A percentile compares a stretch with the other conserved stretches of the same genome.
Evolutionary conservation across 129 eudicot species (phyloP).

Genomic region (Daucus carota): DNA sequence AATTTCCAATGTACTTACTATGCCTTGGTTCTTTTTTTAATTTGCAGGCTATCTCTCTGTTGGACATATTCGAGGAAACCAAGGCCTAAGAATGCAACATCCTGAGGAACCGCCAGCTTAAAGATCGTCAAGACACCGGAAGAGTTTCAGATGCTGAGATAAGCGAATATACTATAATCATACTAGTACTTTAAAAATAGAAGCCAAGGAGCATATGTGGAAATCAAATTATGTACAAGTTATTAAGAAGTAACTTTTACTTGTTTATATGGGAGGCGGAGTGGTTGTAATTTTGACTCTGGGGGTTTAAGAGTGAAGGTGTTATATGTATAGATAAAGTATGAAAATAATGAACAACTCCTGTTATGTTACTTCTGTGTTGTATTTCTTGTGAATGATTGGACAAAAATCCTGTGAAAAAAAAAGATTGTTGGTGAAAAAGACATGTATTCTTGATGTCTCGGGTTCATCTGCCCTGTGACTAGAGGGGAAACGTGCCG

Average conservation of each 20-base stretch:
- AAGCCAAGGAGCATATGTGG: neutral
- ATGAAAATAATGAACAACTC: neutral
- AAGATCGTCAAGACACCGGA: neutral
- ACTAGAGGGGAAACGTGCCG: neutral
- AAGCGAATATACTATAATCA: neutral
- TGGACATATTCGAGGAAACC: conserved; percentile 61
- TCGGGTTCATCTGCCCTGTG: neutral
- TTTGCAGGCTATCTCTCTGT: conserved; percentile 56
- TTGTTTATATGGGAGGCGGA: neutral
- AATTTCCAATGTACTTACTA: neutral
- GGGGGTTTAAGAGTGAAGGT: neutral
- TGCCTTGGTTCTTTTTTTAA: neutral
- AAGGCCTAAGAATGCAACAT: conserved; percentile 15
- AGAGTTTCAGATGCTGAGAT: neutral
- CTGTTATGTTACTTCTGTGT: neutral
- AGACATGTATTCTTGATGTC: neutral
- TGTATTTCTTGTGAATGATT: neutral
- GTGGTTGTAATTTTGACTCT: conserved; percentile 9
- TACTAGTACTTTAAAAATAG: neutral
- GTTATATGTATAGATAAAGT: neutral
- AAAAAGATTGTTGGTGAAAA: neutral
- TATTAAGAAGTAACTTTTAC: neutral
- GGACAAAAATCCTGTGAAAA: neutral
- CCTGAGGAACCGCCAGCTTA: neutral
- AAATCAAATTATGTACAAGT: neutral